Percentiles rank a stretch among this genome's conserved stretches.
Evolutionary conservation across 2,329 filamentous ascomycete species (phyloP).

Genomic region (Nemania sp.): DNA sequence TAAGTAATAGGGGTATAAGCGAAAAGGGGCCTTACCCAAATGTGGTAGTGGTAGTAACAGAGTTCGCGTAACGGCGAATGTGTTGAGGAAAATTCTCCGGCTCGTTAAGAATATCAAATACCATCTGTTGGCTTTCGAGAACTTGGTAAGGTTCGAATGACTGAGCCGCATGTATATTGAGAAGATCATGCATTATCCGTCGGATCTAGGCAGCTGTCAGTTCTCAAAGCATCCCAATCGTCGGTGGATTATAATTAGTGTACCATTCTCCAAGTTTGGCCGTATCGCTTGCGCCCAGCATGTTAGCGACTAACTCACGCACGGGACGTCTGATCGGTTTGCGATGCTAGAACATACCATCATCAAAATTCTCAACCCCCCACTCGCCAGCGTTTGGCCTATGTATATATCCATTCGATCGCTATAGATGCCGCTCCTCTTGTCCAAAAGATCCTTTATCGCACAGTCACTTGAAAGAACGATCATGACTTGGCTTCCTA

Average conservation of each 20-base stretch:
- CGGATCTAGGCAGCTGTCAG: slow-evolving; percentile 21
- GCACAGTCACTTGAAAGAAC: slow-evolving; percentile 49
- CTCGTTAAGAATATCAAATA: slow-evolving; percentile 48
- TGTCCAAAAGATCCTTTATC: slow-evolving; percentile 55
- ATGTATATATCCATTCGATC: slow-evolving; percentile 48
- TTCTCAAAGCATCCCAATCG: neutral
- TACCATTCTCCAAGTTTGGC: slow-evolving; percentile 36
- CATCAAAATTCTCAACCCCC: slow-evolving; percentile 15
- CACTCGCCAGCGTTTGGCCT: slow-evolving; percentile 39
- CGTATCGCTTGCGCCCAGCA: slow-evolving; percentile 24
- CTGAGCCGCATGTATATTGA: slow-evolving; percentile 48
- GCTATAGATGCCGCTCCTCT: slow-evolving; percentile 51
- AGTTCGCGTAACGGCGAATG: slow-evolving; percentile 50
- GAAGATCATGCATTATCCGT: slow-evolving; percentile 46
- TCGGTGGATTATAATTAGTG: neutral
- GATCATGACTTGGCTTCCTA: slow-evolving; percentile 52
- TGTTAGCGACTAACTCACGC: too few relatives aligned
- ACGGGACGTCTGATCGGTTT: too few relatives aligned
- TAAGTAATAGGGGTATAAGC: neutral
- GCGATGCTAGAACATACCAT: slow-evolving; percentile 13
- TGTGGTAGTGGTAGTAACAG: slow-evolving; percentile 50
- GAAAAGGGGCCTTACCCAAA: slow-evolving; percentile 45
- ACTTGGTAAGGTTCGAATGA: slow-evolving; percentile 56
- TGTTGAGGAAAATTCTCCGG: slow-evolving; percentile 47
- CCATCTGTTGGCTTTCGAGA: slow-evolving; percentile 57